These are phyloP conservation scores for Plasmodium coatneyi DNA, from an alignment of 169 alveolate species.

Conservation along the genomic window DNA sequence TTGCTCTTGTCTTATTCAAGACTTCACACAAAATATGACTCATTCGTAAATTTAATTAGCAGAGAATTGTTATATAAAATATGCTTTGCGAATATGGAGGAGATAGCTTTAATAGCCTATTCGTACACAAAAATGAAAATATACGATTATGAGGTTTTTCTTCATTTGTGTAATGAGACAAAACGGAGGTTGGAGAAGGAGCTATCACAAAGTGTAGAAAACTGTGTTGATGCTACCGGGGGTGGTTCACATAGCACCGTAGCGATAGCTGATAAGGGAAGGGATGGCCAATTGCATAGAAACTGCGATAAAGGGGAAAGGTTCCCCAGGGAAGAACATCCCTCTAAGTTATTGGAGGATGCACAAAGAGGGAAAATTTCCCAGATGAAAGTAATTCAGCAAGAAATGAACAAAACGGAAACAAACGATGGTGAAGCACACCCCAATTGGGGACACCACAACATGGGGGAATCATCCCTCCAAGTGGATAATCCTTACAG, in stretches of 20 bases:
- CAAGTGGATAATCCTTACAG: not conserved
- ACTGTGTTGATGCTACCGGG: not conserved
- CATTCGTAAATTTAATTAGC: slow-evolving; percentile 68
- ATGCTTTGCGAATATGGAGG: slow-evolving; percentile 43
- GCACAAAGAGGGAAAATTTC: not conserved
- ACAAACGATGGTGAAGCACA: not conserved
- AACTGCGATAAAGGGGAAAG: not conserved
- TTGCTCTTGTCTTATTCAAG: slow-evolving; percentile 70
- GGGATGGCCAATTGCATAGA: not conserved
- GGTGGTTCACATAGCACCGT: not conserved
- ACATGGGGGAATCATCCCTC: not conserved
- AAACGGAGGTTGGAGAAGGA: slow-evolving; percentile 37
- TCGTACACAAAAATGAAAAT: slow-evolving; percentile 72
- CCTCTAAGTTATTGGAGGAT: not conserved
- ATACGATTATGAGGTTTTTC: slow-evolving; percentile 75
- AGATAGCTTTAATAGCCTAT: slow-evolving; percentile 57
- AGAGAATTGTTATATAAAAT: slow-evolving; percentile 75
- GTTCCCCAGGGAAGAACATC: not conserved
- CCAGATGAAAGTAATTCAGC: not conserved
- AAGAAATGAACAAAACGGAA: not conserved
- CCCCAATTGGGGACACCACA: not conserved
- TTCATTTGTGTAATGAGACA: slow-evolving; percentile 69
- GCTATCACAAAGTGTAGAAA: not conserved
- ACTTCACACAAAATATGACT: slow-evolving; percentile 26
- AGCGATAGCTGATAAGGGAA: not conserved